phyloP scores from a whole-genome alignment of 768 basidiomycete species.

The Mrakia gelida region DNA sequence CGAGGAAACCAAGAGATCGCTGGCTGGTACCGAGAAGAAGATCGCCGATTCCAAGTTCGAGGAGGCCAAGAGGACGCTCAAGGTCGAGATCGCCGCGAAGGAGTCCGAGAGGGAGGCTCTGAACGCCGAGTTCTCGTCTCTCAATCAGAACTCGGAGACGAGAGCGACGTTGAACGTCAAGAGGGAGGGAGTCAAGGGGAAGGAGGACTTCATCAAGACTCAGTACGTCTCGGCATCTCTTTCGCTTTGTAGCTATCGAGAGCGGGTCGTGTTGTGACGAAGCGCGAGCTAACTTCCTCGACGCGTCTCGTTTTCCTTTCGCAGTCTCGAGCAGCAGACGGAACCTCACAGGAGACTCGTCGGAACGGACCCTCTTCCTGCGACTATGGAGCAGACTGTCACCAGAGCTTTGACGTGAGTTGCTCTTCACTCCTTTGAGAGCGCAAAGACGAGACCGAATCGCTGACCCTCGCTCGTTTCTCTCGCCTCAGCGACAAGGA shows the following conservation, averaged over 20 bases:
- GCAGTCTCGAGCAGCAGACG: conserved; percentile 61
- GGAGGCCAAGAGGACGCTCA: conserved; percentile 2
- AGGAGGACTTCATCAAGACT: conserved; percentile 61
- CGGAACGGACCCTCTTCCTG: conserved; percentile 57
- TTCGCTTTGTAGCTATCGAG: background rate
- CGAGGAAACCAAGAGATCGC: conserved; percentile 52
- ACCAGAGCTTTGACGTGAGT: conserved; percentile 59
- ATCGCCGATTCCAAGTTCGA: conserved; percentile 21
- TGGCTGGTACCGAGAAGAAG: background rate
- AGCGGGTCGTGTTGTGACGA: background rate
- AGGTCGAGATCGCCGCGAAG: conserved; percentile 14
- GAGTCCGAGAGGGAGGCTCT: conserved; percentile 20
- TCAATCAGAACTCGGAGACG: conserved; percentile 38
- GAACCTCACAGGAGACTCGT: conserved; percentile 62
- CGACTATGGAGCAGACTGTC: conserved; percentile 70
- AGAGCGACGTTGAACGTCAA: conserved; percentile 76
- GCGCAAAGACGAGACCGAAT: background rate
- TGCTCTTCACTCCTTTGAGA: background rate
- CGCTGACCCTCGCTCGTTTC: background rate
- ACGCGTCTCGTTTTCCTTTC: conserved; percentile 7
- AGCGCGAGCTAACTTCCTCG: background rate
- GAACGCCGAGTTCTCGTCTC: conserved; percentile 8
- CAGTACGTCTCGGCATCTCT: conserved; percentile 53
- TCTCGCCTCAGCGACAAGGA: conserved; percentile 60
- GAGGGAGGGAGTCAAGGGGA: conserved; percentile 60